These are phyloP conservation scores for Boletus insuetus DNA, from an alignment of 768 basidiomycete species.

Conservation along the genomic window DNA sequence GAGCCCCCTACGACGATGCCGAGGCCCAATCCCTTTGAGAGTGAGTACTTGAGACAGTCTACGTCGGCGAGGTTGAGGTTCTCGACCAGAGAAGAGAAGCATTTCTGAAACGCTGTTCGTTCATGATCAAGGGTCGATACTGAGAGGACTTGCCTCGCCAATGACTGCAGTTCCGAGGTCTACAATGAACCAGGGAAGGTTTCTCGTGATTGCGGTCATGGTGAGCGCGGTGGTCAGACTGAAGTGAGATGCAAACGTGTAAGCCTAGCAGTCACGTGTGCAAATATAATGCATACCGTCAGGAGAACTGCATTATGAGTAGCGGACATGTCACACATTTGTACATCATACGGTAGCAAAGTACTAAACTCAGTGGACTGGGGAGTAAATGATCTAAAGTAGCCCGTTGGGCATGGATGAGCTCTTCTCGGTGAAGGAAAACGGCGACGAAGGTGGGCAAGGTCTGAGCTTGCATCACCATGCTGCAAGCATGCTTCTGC, in stretches of 20 bases:
- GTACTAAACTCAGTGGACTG: no score
- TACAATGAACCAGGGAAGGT: constrained; percentile 82
- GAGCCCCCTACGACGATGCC: constrained; percentile 91
- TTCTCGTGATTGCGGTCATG: constrained; percentile 78
- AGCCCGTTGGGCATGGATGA: no score
- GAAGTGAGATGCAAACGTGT: not conserved
- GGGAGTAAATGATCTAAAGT: no score
- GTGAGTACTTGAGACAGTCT: constrained; percentile 84
- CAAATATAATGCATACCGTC: no score
- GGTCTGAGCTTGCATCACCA: no score
- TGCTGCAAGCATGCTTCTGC: no score
- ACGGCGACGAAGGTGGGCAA: no score
- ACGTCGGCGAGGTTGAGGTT: constrained; percentile 75
- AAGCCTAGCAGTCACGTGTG: no score
- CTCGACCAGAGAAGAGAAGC: constrained; percentile 86
- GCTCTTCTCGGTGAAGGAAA: no score
- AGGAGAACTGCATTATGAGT: no score
- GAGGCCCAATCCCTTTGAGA: constrained; percentile 90
- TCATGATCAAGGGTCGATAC: not conserved
- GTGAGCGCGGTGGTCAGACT: constrained; percentile 14
- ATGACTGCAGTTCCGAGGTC: constrained; percentile 81
- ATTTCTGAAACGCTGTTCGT: constrained; percentile 56
- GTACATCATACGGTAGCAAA: no score
- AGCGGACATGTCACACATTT: no score
- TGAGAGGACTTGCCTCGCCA: constrained; percentile 55